A percentile compares a stretch with the other conserved stretches of the same genome.
Evolutionary conservation across 768 basidiomycete species (phyloP).

Genomic region (Phlebiopsis flavidoalba): DNA sequence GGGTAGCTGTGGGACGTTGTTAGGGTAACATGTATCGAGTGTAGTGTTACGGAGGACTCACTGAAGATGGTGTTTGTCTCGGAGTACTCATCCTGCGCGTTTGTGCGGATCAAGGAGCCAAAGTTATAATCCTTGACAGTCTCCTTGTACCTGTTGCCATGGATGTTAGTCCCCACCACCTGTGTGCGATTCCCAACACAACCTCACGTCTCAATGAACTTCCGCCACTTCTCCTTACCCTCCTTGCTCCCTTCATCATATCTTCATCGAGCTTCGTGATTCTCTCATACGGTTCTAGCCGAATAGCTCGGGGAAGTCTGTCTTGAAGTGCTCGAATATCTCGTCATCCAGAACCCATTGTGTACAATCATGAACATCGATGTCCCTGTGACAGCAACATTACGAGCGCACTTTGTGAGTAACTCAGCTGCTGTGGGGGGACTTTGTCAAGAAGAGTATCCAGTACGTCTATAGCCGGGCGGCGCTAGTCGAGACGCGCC

Average conservation of each 20-base stretch:
- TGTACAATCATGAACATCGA: no score
- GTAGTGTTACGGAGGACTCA: slow-evolving; percentile 29
- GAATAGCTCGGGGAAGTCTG: slow-evolving; percentile 74
- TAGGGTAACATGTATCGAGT: neutral
- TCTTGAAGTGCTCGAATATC: slow-evolving; percentile 73
- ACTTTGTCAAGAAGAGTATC: slow-evolving; percentile 86
- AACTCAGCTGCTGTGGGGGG: slow-evolving; percentile 66
- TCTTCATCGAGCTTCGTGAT: slow-evolving; percentile 76
- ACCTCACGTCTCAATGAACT: slow-evolving; percentile 72
- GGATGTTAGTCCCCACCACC: neutral
- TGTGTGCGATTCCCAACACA: neutral
- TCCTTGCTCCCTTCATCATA: slow-evolving; percentile 82
- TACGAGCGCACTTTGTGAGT: slow-evolving; percentile 77
- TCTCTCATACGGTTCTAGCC: slow-evolving; percentile 31
- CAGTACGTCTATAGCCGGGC: slow-evolving; percentile 72
- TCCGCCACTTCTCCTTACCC: slow-evolving; percentile 89
- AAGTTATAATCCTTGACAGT: slow-evolving; percentile 95
- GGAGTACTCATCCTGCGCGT: slow-evolving; percentile 76
- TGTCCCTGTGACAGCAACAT: no score
- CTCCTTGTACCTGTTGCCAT: slow-evolving; percentile 71
- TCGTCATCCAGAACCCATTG: slow-evolving; percentile 94
- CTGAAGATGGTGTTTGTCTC: slow-evolving; percentile 95
- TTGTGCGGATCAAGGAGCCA: slow-evolving; percentile 85
- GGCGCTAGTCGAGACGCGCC: neutral
- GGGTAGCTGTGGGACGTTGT: slow-evolving; percentile 42